Evolutionary conservation across 1,284 basidiomycete genomes (phyloP), one percentile per base, ranked within the genome.

Genomic region (Tylopilus sp.): DNA sequence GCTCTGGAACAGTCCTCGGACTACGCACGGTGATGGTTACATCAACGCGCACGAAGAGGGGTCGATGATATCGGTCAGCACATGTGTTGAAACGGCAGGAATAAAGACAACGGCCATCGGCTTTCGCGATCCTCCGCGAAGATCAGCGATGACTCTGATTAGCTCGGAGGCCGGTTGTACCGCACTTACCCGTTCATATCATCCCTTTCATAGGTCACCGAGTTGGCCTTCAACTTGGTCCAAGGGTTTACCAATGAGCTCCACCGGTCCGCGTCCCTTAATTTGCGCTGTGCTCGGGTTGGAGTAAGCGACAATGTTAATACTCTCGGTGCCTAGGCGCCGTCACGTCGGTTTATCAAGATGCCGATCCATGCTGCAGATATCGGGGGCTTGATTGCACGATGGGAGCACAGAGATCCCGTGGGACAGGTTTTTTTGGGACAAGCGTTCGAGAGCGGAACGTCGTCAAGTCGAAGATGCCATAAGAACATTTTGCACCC

Each of bases 251-350:
- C 18, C 26, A 12, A 29, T 2, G 6, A 7, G 34, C 21, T 13
- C 1, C 9, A 18, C 26, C 39, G n/a, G n/a, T 16, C 44, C 11
- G 16, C 19, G 19, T 25, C 31, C 23, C 41, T 52, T 46, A 15
- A 48, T 52, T 18, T 53, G 26, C 52, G 41, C 18, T 23, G 31
- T 18, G 9, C n/a, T 15, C 38, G 45, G 37, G 16, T 1, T 15
- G 40, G 31, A 48, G 36, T 21, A 26, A 31, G 30, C 36, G 33
- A 21, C 35, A 26, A 46, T 3, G 51, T 23, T 36, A 26, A 18
- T 18, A 28, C 6, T 34, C 41, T 45, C 46, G 38, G 53, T 57
- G 18, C 53, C 50, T 56, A 33, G 19, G 3, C 31, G 37, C 25
- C 21, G 26, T 31, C 10, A 10, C 11, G 13, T 36, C 39, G 21